Conservation (phyloP, 1,284 basidiomycete species). For the Fistulinella staudtii region DNA sequence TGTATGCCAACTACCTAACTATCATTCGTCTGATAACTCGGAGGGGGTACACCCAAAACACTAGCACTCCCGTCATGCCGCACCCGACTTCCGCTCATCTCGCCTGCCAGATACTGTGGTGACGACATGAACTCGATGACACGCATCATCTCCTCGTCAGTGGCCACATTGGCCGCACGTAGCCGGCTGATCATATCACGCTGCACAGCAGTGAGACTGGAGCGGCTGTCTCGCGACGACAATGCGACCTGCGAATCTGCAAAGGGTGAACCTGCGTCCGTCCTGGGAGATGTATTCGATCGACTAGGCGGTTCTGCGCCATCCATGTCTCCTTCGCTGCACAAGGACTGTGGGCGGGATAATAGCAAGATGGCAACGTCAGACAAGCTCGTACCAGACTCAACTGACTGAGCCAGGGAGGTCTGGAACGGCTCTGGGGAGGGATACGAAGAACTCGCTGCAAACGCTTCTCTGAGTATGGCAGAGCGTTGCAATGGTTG, state of each 20-base stretch:
- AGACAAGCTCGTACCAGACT: background rate
- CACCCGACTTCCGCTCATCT: no score
- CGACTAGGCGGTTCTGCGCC: no score
- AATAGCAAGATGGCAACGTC: constrained; percentile 3
- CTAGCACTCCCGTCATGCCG: no score
- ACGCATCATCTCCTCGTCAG: no score
- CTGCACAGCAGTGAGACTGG: constrained; percentile 13
- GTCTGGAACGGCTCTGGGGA: background rate
- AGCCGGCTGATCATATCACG: constrained; percentile 12
- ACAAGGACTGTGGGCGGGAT: background rate
- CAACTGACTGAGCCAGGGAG: background rate
- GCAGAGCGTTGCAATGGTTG: no score
- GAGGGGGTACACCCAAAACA: no score
- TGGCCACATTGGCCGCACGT: constrained; percentile 7
- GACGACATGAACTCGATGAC: no score
- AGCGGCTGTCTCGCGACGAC: background rate
- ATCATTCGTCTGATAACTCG: no score
- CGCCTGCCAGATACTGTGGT: no score
- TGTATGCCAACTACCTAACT: no score
- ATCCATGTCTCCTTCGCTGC: no score
- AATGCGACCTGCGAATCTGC: background rate
- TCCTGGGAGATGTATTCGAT: no score
- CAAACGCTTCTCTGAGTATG: constrained; percentile 8
- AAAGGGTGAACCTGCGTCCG: background rate
- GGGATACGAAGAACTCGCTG: background rate